Conservation (phyloP, 805 yeast genomes). For the Metschnikowia hibisci region DNA sequence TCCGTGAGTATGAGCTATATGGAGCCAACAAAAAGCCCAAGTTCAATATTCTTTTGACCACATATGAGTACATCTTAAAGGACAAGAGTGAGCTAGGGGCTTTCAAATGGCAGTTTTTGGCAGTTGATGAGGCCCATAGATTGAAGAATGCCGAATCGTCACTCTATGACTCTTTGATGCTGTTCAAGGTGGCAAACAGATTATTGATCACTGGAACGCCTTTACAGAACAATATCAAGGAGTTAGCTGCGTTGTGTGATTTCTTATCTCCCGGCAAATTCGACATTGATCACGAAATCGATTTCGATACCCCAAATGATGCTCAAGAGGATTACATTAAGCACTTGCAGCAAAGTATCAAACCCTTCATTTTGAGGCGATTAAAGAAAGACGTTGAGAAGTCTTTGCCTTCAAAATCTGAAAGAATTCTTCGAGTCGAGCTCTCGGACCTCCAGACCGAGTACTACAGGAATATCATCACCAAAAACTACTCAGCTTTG, state of each 20-base stretch:
- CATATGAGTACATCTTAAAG: slow-evolving; percentile 93
- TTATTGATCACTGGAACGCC: slow-evolving; percentile 97
- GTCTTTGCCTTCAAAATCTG: slow-evolving; percentile 92
- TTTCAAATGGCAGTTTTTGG: slow-evolving; percentile 91
- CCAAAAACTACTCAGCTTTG: slow-evolving; percentile 87
- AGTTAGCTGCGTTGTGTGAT: slow-evolving; percentile 89
- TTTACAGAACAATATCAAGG: slow-evolving; percentile 90
- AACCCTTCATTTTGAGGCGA: slow-evolving; percentile 90
- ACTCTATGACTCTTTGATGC: slow-evolving; percentile 78
- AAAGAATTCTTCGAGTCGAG: slow-evolving; percentile 91
- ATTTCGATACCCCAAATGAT: slow-evolving; percentile 82
- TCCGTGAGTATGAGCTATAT: slow-evolving; percentile 83
- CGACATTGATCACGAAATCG: slow-evolving; percentile 88
- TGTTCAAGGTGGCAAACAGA: slow-evolving; percentile 79
- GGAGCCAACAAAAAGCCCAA: slow-evolving; percentile 63
- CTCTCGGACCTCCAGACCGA: slow-evolving; percentile 92
- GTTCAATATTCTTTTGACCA: slow-evolving; percentile 87
- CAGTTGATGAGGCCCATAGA: slow-evolving; percentile 98
- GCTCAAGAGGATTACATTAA: slow-evolving; percentile 87
- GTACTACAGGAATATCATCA: slow-evolving; percentile 88
- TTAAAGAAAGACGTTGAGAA: slow-evolving; percentile 97
- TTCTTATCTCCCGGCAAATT: slow-evolving; percentile 95
- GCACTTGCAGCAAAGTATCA: slow-evolving; percentile 75
- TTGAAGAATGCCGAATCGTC: slow-evolving; percentile 92
- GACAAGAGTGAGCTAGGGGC: slow-evolving; percentile 78